phyloP scores from a whole-genome alignment of 2,329 filamentous ascomycete species.

The Aspergillus transmontanensis region DNA sequence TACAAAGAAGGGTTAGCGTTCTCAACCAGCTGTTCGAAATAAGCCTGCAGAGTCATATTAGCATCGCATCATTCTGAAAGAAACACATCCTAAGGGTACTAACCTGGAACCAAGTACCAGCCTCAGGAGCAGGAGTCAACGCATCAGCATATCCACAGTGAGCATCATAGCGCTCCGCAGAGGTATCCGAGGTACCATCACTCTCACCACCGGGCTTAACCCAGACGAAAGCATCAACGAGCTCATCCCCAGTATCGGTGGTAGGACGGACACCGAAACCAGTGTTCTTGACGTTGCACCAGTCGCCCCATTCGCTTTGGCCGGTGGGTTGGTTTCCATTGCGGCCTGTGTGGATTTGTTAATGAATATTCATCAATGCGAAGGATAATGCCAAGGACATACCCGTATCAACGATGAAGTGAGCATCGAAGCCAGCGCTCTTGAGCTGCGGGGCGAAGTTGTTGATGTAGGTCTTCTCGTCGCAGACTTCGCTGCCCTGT shows the following conservation, averaged over 20 bases:
- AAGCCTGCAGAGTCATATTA: slow-evolving; percentile 18
- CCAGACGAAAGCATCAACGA: slow-evolving; percentile 70
- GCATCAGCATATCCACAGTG: slow-evolving; percentile 58
- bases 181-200: slow-evolving; percentile 54
- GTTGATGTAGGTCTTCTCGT: slow-evolving; percentile 57
- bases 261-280: slow-evolving; percentile 68
- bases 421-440: slow-evolving; percentile 52
- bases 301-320: slow-evolving; percentile 63
- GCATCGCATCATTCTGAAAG: not conserved
- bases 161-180: slow-evolving; percentile 55
- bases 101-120: slow-evolving; percentile 66
- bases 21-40: slow-evolving; percentile 32
- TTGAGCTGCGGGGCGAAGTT: slow-evolving; percentile 53
- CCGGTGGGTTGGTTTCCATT: slow-evolving; percentile 63
- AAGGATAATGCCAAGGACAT: slow-evolving; percentile 17
- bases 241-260: slow-evolving; percentile 60
- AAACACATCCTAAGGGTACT: no score
- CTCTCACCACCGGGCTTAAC: slow-evolving; percentile 66
- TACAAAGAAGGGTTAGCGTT: slow-evolving; percentile 33
- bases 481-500: slow-evolving; percentile 52
- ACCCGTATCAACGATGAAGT: slow-evolving; percentile 59
- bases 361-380: not conserved
- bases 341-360: slow-evolving; percentile 46
- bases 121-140: slow-evolving; percentile 68
- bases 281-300: slow-evolving; percentile 67